phyloP scores from a whole-genome alignment of 2,329 filamentous ascomycete genomes.

The Dothistroma pini region DNA sequence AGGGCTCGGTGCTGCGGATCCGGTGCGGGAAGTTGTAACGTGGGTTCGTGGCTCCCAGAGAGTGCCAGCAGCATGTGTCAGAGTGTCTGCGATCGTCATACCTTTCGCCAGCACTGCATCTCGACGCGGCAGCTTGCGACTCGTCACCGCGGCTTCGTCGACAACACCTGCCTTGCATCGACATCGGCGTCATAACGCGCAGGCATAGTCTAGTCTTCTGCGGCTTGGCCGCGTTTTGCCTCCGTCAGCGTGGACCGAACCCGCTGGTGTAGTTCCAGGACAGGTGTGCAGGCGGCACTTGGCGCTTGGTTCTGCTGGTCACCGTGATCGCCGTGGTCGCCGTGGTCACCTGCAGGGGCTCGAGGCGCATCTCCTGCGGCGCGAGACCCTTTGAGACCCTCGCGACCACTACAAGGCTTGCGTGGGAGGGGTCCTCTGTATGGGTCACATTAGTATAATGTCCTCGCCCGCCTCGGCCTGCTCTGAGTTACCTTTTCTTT shows the following conservation, averaged over 20 bases:
- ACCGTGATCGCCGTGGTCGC: too few species aligned
- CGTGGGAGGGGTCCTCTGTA: conserved; percentile 1
- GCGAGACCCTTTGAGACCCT: conserved; percentile 5
- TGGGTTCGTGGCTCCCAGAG: background rate
- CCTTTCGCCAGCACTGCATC: background rate
- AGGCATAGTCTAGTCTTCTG: conserved; percentile 1
- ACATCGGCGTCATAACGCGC: background rate
- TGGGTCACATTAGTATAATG: conserved; percentile 4
- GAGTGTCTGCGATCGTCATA: background rate
- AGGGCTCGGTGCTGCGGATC: background rate
- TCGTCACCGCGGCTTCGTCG: background rate
- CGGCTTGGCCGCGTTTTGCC: conserved; percentile 8
- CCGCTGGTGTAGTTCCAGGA: background rate
- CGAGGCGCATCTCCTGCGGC: conserved; percentile 4
- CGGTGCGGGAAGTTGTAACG: background rate
- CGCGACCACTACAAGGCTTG: conserved; percentile 2
- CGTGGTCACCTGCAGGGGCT: conserved; percentile 10
- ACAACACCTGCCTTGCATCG: background rate
- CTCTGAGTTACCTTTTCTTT: too few species aligned
- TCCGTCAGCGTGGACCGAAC: conserved; percentile 3
- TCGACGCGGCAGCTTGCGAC: background rate
- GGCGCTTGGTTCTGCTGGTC: too few species aligned
- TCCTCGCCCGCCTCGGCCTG: background rate
- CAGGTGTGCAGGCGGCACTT: background rate
- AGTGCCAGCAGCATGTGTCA: background rate